phyloP scores from a whole-genome alignment of 78 protist genomes.

The Isochrysis galbana region DNA sequence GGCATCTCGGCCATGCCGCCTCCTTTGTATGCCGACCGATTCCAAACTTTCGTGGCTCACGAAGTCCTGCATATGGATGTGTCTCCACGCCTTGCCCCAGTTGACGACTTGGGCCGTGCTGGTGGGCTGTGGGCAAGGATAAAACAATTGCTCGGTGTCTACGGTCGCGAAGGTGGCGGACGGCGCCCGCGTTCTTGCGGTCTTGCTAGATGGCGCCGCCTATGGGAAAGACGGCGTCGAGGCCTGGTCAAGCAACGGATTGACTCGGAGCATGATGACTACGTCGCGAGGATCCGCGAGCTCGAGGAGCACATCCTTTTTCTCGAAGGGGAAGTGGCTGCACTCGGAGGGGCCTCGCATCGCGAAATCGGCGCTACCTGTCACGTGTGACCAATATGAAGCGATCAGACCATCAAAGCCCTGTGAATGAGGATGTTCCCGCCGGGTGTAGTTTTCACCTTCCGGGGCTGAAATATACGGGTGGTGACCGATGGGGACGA shows the following conservation, averaged over 20 bases:
- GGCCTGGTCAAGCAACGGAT: neutral
- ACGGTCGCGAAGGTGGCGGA: neutral
- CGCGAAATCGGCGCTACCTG: too few species aligned
- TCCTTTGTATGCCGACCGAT: neutral
- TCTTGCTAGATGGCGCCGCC: neutral
- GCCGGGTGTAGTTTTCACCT: too few species aligned
- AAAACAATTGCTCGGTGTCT: neutral
- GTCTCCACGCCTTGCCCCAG: neutral
- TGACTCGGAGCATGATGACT: neutral
- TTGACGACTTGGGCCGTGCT: neutral
- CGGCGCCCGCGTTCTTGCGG: neutral
- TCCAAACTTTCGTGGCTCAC: neutral
- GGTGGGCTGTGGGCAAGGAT: neutral
- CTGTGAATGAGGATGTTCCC: too few species aligned
- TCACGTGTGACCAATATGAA: too few species aligned
- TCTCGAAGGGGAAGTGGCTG: too few species aligned
- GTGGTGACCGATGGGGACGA: too few species aligned
- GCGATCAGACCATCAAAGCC: too few species aligned
- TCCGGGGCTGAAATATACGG: too few species aligned
- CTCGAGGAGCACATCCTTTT: neutral
- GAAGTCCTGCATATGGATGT: neutral
- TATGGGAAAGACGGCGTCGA: neutral
- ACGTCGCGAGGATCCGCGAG: neutral
- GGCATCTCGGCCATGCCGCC: neutral
- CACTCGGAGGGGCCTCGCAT: too few species aligned